phyloP scores from a whole-genome alignment of 257 asterid genomes.

The Salvia hispanica region DNA sequence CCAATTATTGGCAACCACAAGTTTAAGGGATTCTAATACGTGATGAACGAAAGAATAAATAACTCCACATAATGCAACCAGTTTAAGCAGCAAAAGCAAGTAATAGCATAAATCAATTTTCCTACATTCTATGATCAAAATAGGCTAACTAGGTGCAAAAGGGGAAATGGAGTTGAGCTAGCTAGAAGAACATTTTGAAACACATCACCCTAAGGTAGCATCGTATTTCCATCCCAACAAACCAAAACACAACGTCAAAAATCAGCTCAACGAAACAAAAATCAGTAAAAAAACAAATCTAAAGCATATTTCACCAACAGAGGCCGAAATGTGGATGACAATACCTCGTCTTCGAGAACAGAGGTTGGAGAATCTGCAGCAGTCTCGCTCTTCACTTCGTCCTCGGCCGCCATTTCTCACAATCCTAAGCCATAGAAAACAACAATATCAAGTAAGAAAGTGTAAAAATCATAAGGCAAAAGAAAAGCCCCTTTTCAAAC shows the following conservation, averaged over 20 bases:
- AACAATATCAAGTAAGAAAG: neutral
- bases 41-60: neutral
- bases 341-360: slow-evolving; percentile 92
- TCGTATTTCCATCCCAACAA: neutral
- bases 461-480: neutral
- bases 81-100: neutral
- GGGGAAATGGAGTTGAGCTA: no score
- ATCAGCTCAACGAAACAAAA: neutral
- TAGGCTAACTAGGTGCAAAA: neutral
- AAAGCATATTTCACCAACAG: neutral
- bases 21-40: neutral
- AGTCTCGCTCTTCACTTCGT: slow-evolving; percentile 56
- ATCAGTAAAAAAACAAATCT: neutral
- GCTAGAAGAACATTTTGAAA: no score
- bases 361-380: slow-evolving; percentile 91
- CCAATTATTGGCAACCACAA: neutral
- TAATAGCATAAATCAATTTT: neutral
- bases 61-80: slow-evolving; percentile 3
- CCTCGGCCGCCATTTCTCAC: slow-evolving; percentile 49
- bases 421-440: slow-evolving; percentile 30
- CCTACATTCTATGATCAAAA: neutral
- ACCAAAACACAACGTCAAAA: neutral
- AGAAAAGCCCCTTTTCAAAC: neutral
- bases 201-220: no score
- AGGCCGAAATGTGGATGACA: neutral